Percentiles rank a stretch among this genome's conserved stretches.
These are phyloP conservation scores for Penicillium alfredii DNA, from an alignment of 495 filamentous ascomycete genomes.

Conservation along the genomic window DNA sequence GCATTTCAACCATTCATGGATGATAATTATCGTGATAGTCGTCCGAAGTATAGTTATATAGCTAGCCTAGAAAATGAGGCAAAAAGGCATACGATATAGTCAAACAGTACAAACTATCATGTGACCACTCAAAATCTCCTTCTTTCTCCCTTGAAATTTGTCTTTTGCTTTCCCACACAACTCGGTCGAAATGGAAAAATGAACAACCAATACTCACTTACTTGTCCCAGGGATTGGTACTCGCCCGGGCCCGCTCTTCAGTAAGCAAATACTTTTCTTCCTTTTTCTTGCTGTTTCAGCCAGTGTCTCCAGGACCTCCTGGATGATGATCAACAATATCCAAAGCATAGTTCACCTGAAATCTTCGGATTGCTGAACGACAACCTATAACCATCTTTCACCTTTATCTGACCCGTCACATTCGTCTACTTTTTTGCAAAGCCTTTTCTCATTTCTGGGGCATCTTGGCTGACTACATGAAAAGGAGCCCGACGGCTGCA, in stretches of 20 bases:
- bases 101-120: too few relatives aligned
- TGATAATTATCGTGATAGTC: too few relatives aligned
- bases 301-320: conserved; percentile 1
- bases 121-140: neutral
- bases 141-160: conserved; percentile 1
- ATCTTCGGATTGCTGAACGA: conserved; percentile 46
- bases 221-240: too few relatives aligned
- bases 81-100: too few relatives aligned
- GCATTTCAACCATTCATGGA: too few relatives aligned
- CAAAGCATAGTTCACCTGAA: conserved; percentile 50
- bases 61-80: too few relatives aligned
- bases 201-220: too few relatives aligned
- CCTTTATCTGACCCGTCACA: conserved; percentile 34
- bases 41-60: too few relatives aligned
- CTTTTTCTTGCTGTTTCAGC: too few relatives aligned
- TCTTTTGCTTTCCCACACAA: too few relatives aligned
- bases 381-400: conserved; percentile 46
- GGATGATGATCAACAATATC: conserved; percentile 43
- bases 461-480: conserved; percentile 11
- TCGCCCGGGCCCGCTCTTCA: conserved; percentile 3
- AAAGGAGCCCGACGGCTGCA: conserved; percentile 18
- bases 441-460: conserved; percentile 3
- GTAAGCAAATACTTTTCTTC: conserved; percentile 9
- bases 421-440: conserved; percentile 5
- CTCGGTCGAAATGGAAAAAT: too few relatives aligned